phyloP scores from a whole-genome alignment of 148 eudicot species.

The Tetragonia tetragonoides region DNA sequence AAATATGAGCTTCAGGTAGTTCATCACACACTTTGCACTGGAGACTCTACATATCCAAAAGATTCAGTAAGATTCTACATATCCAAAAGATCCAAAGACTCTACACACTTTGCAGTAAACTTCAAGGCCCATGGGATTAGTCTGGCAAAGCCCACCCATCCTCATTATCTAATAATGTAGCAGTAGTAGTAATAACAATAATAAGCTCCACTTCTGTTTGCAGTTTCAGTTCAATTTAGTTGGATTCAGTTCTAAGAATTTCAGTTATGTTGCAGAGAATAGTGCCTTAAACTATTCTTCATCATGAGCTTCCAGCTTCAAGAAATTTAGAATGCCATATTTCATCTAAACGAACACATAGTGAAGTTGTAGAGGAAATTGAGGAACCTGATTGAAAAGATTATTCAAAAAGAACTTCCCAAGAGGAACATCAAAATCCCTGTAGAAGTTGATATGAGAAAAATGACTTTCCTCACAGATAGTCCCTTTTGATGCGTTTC shows the following conservation, averaged over 20 bases:
- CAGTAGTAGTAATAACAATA: no score
- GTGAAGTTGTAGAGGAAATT: background rate
- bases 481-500: conserved; percentile 68
- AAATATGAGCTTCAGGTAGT: conserved; percentile 70
- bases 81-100: no score
- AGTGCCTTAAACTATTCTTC: background rate
- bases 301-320: background rate
- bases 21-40: conserved; percentile 61
- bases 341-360: background rate
- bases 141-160: no score
- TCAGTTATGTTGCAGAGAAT: background rate
- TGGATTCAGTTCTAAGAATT: background rate
- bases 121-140: no score
- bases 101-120: no score
- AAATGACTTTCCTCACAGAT: conserved; percentile 86
- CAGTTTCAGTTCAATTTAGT: no score
- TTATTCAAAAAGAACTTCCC: conserved; percentile 78
- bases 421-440: conserved; percentile 81
- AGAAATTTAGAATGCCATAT: background rate
- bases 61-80: background rate
- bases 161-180: no score
- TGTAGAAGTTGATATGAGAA: conserved; percentile 90
- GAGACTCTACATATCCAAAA: conserved; percentile 34
- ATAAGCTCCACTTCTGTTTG: no score
- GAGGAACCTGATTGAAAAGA: conserved; percentile 74